Base-by-base conservation (phyloP, 345 rosid species). In the Linum trigynum region DNA sequence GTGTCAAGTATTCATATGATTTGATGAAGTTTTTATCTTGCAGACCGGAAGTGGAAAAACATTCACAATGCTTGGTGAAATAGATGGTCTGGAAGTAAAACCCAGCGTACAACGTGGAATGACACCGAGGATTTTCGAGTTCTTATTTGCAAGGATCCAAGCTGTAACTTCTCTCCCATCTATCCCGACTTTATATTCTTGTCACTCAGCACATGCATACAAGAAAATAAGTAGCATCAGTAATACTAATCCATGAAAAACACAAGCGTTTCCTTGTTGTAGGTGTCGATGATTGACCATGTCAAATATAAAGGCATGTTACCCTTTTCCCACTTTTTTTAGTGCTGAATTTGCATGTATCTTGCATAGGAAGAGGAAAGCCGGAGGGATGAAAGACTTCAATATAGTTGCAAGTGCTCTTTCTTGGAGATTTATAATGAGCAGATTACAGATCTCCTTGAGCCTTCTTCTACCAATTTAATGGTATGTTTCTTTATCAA, bases 1-100 rank as follows among this genome's bases (percentile, higher is more conserved):
- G 16, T 8, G 6, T 60, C 55, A 53, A 14, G 23, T 57, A 3
- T 39, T 62, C 53, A 1, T 12, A 48, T 48, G 9, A 48, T 48
- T 2, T 48, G 53, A 48, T 67, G 45, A 43, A 23, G 65, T 76
- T 74, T 23, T 69, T 32, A 39, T 65, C 41, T 41, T 83, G 80
- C 86, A 94, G 97, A 94, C 99, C 56, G 96, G 97, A 74, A 90
- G 99, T 69, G 99, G 97, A 14, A 94, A 94, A 84, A 90, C 96
- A 17, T 75, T 82, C 72, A 88, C 99, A 57, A 90, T 90, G 96
- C 96, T 90, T 8, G 95, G 96, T 62, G 91, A 85, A 69, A 85
- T 90, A 43, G 85, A 84, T 69, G 90, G 81, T 75, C 77, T 94
- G 65, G 95, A 94, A 83, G 57, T 83, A 67, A 84, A 82, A 79